Base-by-base conservation (phyloP, 2,329 filamentous ascomycete genomes). In the Penicillium sp. region DNA sequence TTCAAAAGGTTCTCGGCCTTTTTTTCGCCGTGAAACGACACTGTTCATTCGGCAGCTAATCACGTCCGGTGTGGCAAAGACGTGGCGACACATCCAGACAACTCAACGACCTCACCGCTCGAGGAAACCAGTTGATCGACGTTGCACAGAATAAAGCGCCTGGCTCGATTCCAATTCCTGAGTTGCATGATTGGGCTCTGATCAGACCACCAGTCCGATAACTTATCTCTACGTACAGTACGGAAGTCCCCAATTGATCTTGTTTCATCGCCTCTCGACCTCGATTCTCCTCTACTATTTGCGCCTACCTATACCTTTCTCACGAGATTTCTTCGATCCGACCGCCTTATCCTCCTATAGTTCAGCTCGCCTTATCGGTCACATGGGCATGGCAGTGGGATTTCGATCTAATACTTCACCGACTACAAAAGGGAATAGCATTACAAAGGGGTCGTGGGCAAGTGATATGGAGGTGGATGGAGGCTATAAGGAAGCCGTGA, bases 401-500 rank as follows among this genome's bases (percentile, higher is more conserved):
- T 53, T 61, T 52, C 50, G 29, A 23, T 36, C 58, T n/a, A 57
- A 64, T 38, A 49, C 12, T 9, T 39, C 56, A 13, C 43, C 41
- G 27, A 49, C 53, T 4, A 41, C n/a, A 19, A 19, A 27, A 17
- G 23, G n/a, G 9, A 61, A 42, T 27, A 49, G 31, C 49, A 52
- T 53, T 19, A 39, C 58, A 27, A 68, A 68, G 54, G 57, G 53
- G 48, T 13, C 43, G 45, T 55, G 47, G 57, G 27, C 55, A 21
- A 57, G 50, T 55, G 68, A 64, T 50, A 73, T 72, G 69, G 70
- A 70, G 44, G 57, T 68, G 55, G 68, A 69, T 54, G 61, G 59
- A 45, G 60, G 63, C 21, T 43, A 42, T 19, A 62, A 61, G n/a
- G 59, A 61, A 49, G 59, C 60, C 41, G 56, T 63, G 43, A 39